These are phyloP conservation scores for Scalesia atractyloides DNA, from an alignment of 129 eudicot species.

Conservation along the genomic window DNA sequence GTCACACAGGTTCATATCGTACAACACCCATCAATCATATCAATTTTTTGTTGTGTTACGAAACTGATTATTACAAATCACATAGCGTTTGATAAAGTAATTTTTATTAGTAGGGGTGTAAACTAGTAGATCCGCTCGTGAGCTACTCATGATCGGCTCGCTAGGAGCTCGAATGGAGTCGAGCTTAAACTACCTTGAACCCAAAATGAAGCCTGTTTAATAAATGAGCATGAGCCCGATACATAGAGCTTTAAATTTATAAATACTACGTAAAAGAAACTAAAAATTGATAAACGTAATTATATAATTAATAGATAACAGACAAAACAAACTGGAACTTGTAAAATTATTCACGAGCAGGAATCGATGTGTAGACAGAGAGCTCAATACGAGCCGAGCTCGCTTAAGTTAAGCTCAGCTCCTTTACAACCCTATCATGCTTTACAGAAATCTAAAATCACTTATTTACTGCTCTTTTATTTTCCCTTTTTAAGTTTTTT, in stretches of 20 bases:
- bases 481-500: too few species aligned
- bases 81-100: background rate
- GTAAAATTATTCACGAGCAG: background rate
- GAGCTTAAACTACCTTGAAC: background rate
- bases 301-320: too few species aligned
- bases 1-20: constrained; percentile 60
- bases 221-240: too few species aligned
- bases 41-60: background rate
- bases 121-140: background rate
- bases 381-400: background rate
- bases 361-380: background rate
- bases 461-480: too few species aligned
- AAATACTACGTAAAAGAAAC: too few species aligned
- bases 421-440: too few species aligned
- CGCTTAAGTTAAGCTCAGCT: too few species aligned
- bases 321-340: background rate
- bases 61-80: background rate
- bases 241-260: too few species aligned
- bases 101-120: too few species aligned
- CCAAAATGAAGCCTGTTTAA: too few species aligned
- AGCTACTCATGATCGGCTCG: background rate
- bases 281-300: too few species aligned
- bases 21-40: background rate
- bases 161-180: background rate
- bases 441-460: too few species aligned